These are phyloP conservation scores for Rhizophagus prolifer DNA, from an alignment of 192 early-diverging fungal genomes.

Conservation along the genomic window DNA sequence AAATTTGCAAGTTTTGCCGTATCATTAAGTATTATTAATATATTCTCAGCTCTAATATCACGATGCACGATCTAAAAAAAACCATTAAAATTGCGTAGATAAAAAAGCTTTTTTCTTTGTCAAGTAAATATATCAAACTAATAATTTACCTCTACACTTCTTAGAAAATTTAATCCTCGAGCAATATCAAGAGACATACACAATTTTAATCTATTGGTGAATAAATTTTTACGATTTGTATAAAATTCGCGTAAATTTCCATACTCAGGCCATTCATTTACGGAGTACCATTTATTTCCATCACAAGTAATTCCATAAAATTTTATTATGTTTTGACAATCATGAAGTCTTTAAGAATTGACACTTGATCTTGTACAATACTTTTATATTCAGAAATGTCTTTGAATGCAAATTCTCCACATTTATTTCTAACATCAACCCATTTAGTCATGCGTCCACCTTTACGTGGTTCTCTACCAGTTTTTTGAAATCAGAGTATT, in stretches of 20 bases:
- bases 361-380: background rate
- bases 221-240: background rate
- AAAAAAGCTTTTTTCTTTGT: no score
- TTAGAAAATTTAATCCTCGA: slow-evolving; percentile 8
- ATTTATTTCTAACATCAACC: background rate
- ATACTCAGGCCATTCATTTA: slow-evolving; percentile 23
- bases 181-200: slow-evolving; percentile 17
- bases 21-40: background rate
- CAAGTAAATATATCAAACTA: no score
- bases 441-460: background rate
- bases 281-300: background rate
- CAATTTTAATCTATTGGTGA: background rate
- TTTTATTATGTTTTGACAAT: slow-evolving; percentile 1
- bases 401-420: background rate
- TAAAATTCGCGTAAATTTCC: slow-evolving; percentile 10
- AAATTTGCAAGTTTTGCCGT: slow-evolving; percentile 24
- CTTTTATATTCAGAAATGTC: background rate
- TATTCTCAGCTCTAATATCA: slow-evolving; percentile 22
- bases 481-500: no score
- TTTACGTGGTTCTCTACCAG: no score
- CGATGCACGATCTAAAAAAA: background rate
- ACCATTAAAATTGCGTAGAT: no score
- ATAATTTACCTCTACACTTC: background rate
- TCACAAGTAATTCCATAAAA: slow-evolving; percentile 11
- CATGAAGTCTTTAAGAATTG: slow-evolving; percentile 8